These are phyloP conservation scores for Metschnikowia kofuensis DNA, from an alignment of 805 yeast species.

Conservation along the genomic window DNA sequence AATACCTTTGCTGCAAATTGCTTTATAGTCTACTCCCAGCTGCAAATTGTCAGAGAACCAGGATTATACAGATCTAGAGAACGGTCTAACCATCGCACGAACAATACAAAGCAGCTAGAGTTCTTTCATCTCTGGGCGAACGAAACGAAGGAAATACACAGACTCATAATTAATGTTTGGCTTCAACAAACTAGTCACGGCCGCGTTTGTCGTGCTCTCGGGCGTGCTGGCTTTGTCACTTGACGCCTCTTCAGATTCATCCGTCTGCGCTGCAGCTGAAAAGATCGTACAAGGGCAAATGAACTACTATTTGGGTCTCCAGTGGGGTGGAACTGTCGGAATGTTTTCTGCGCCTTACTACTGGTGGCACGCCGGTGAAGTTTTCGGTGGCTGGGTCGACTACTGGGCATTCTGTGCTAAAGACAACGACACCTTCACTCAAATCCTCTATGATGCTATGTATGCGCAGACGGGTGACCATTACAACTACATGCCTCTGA, in stretches of 20 bases:
- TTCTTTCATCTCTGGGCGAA: too few relatives aligned
- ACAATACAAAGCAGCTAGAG: too few relatives aligned
- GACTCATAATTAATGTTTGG: neutral
- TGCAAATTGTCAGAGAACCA: too few relatives aligned
- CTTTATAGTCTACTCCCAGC: too few relatives aligned
- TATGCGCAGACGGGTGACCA: slow-evolving; percentile 40
- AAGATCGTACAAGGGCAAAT: slow-evolving; percentile 36
- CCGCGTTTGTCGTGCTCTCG: neutral
- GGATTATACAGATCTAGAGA: too few relatives aligned
- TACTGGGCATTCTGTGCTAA: slow-evolving; percentile 39
- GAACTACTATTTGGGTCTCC: slow-evolving; percentile 44
- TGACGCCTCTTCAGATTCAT: slow-evolving; percentile 35
- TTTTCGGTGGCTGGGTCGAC: slow-evolving; percentile 46
- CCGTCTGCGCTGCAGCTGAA: slow-evolving; percentile 41
- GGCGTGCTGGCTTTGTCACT: slow-evolving; percentile 18
- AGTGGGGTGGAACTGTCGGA: slow-evolving; percentile 45
- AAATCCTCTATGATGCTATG: slow-evolving; percentile 37
- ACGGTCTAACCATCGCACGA: too few relatives aligned
- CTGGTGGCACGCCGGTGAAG: slow-evolving; percentile 56
- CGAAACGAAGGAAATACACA: too few relatives aligned
- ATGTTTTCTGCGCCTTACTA: slow-evolving; percentile 46
- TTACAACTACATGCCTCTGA: slow-evolving; percentile 42
- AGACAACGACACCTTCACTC: slow-evolving; percentile 30
- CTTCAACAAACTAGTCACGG: neutral
- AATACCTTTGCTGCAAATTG: too few relatives aligned